Base-by-base conservation (phyloP, 768 basidiomycete genomes). In the Russula abietina region DNA sequence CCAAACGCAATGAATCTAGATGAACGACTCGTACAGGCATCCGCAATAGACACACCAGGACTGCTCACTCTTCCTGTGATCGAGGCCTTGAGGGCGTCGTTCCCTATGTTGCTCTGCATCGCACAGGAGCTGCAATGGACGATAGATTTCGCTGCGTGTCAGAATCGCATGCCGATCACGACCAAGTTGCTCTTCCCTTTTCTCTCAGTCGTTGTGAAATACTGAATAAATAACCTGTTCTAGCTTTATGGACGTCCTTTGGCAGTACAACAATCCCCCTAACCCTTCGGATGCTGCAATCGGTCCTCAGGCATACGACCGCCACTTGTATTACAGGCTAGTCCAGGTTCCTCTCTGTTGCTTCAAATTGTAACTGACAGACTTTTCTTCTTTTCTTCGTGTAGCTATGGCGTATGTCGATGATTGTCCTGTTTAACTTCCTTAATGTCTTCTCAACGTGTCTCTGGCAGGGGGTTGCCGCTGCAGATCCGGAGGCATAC, bases 231-330 rank as follows among this genome's bases (percentile, higher is more conserved):
- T n/a, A n/a, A 2, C 28, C 19, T 4, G 46, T 46, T 30, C 6
- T 66, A 91, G 89, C 67, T 90, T 90, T 71, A 91, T 91, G 88
- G 88, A 92, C 66, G 69, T 88, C 52, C 83, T 82, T 62, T 92
- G 90, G 90, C 90, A 92, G 69, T 72, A 77, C 70, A 79, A 86
- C 68, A 78, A 82, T 72, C 87, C 83, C 19, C 14, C 87, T 7
- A 92, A 92, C 69, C 90, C 90, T 16, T 83, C 85, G 8, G 77
- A 83, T 55, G 88, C 85, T 28, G 79, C 80, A 4, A 79, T 80
- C 48, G 90, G 90, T 1, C 86, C 88, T 14, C 86, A 88, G 67
- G 75, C 74, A 28, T 92, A 91, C 66, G 90, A 92, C 68, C 87
- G 89, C 58, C 90, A 91, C 72, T 70, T 92, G 17, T 92, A 91